Conservation (phyloP, 805 yeast genomes). For the Wickerhamomyces rabaulensis region DNA sequence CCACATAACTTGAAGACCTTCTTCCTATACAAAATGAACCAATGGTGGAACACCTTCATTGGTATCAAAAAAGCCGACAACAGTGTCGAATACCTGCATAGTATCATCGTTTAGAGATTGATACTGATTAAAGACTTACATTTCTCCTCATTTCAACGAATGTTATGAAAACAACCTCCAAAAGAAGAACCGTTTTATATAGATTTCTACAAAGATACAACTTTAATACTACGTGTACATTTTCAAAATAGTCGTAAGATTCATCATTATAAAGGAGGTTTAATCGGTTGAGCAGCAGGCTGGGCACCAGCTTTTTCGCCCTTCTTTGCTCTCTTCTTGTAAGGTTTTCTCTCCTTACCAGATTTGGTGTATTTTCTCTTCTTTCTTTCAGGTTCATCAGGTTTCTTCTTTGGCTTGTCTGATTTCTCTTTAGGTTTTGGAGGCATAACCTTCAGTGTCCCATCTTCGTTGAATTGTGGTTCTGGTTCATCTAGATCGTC, state of each 20-base stretch:
- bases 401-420: conserved; percentile 4
- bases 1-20: conserved; percentile 58
- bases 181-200: neutral
- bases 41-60: conserved; percentile 70
- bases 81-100: conserved; percentile 17
- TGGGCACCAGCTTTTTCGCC: conserved; percentile 8
- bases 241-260: neutral
- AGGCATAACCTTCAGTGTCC: conserved; percentile 15
- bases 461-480: conserved; percentile 11
- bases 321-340: conserved; percentile 27
- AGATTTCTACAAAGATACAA: neutral
- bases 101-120: conserved; percentile 9
- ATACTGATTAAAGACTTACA: neutral
- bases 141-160: neutral
- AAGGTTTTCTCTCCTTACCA: conserved; percentile 29
- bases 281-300: neutral
- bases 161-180: neutral
- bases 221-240: neutral
- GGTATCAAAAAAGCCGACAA: conserved; percentile 41
- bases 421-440: conserved; percentile 1
- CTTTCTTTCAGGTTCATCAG: conserved; percentile 19
- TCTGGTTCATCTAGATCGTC: neutral
- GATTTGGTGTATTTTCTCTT: conserved; percentile 26
- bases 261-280: neutral
- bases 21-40: conserved; percentile 41